Base-by-base conservation (phyloP, 129 eudicot genomes). In the Centella asiatica region DNA sequence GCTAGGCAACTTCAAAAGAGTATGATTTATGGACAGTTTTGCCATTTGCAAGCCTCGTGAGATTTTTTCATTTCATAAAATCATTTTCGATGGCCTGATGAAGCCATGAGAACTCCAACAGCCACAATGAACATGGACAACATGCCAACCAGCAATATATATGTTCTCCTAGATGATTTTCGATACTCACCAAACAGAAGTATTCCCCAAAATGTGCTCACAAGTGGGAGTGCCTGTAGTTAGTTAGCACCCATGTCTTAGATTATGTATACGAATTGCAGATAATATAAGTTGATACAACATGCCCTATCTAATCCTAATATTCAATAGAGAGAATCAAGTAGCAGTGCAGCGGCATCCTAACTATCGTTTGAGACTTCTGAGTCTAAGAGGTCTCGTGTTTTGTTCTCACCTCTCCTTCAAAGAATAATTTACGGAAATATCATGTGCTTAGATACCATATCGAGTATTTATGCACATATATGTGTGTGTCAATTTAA, bases 191-290 rank as follows among this genome's bases (percentile, higher is more conserved):
- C 98, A 58, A 87, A 87, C 64, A 92, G 13, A 47, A 92, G 54
- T 65, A 92, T 69, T 19, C 90, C 98, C 98, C 98, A 92, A 51
- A 92, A 87, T 4, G 98, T 92, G 68, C 95, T 87, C 74, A 87
- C 98, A 7, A 92, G 81, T 26, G 96, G 98, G 63, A 92, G 84
- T 11, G 96, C 98, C 96, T 92, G 80, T 31, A 72, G 69, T 47
- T 13, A 12, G 24, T 40, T 51, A 51, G 55, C 70, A 49, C 32
- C 0, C 34, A 65, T 40, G n/a, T n/a, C n/a, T n/a, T 5, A 15
- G 55, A 50, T 39, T 32, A 48, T 45, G 44, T 18, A 33, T 34
- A 34, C 36, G 1, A 42, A 39, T 5, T 12, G 9, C 0, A 3
- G 4, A 10, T 40, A 40, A 8, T 40, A 40, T 40, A 40, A 2